Evolutionary conservation across 768 basidiomycete genomes (phyloP).

Genomic region (Calvatia gigantea): DNA sequence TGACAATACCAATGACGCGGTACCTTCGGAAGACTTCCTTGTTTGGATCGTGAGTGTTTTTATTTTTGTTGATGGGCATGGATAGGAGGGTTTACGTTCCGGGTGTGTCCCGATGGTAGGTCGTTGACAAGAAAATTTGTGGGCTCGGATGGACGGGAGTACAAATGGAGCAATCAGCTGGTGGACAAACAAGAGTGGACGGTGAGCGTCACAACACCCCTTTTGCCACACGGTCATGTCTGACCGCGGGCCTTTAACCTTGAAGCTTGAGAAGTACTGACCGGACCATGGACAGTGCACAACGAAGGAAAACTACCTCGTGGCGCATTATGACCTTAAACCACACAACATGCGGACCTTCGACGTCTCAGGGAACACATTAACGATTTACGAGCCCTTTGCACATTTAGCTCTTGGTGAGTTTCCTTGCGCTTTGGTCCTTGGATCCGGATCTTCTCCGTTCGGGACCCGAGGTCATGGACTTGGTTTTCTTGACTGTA

Average conservation of each 20-base stretch:
- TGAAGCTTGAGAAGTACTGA: too few relatives aligned
- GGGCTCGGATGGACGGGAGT: slow-evolving; percentile 67
- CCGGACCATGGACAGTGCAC: slow-evolving; percentile 54
- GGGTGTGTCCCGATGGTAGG: slow-evolving; percentile 29
- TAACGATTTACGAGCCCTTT: slow-evolving; percentile 57
- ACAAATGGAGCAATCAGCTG: slow-evolving; percentile 59
- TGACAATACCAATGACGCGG: slow-evolving; percentile 55
- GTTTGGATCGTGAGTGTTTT: slow-evolving; percentile 57
- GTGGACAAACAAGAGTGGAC: slow-evolving; percentile 69
- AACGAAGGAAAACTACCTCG: slow-evolving; percentile 41
- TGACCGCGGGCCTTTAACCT: not conserved
- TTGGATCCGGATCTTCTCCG: not conserved
- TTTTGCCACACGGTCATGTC: not conserved
- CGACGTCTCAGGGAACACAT: slow-evolving; percentile 57
- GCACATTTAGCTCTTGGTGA: slow-evolving; percentile 51
- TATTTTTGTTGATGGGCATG: slow-evolving; percentile 1
- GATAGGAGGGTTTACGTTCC: not conserved
- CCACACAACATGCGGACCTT: slow-evolving; percentile 51
- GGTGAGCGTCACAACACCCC: slow-evolving; percentile 43
- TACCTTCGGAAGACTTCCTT: slow-evolving; percentile 63
- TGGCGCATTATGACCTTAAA: slow-evolving; percentile 66
- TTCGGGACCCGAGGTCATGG: not conserved
- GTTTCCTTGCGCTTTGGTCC: slow-evolving; percentile 16
- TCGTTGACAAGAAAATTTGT: slow-evolving; percentile 67
- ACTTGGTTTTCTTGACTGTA: not conserved